Conservation (phyloP, 257 asterid genomes). For the Solanum tacnaense region DNA sequence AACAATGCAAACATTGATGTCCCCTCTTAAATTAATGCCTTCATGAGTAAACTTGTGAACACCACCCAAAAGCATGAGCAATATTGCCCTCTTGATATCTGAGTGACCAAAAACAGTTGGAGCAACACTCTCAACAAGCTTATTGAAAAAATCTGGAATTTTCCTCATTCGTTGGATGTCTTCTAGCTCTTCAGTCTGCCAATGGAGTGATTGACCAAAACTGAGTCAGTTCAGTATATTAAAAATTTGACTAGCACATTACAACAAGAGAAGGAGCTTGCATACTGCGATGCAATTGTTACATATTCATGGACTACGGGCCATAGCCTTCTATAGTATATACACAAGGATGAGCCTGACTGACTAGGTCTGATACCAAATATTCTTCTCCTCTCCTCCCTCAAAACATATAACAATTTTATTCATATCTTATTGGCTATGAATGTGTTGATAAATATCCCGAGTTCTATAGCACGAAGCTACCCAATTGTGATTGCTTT, state of each 20-base stretch:
- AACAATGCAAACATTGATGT: conserved; percentile 91
- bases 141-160: conserved; percentile 83
- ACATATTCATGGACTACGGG: not conserved
- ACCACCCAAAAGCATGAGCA: conserved; percentile 98
- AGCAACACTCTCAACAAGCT: conserved; percentile 90
- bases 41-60: conserved; percentile 91
- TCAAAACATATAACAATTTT: not conserved
- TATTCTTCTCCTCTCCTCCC: not conserved
- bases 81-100: conserved; percentile 91
- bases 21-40: conserved; percentile 97
- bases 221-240: not conserved
- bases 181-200: conserved; percentile 65
- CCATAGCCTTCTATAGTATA: not conserved
- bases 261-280: not conserved
- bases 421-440: not conserved
- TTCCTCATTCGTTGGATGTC: conserved; percentile 63
- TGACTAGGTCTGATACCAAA: not conserved
- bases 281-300: not conserved
- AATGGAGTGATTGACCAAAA: conserved; percentile 5
- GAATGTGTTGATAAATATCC: not conserved
- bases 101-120: conserved; percentile 91
- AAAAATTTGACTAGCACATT: not conserved
- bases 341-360: not conserved
- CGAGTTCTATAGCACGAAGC: not conserved
- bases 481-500: not conserved